Evolutionary conservation across 352 stramenopile genomes (phyloP).

Genomic region (Elongisporangium undulatum): DNA sequence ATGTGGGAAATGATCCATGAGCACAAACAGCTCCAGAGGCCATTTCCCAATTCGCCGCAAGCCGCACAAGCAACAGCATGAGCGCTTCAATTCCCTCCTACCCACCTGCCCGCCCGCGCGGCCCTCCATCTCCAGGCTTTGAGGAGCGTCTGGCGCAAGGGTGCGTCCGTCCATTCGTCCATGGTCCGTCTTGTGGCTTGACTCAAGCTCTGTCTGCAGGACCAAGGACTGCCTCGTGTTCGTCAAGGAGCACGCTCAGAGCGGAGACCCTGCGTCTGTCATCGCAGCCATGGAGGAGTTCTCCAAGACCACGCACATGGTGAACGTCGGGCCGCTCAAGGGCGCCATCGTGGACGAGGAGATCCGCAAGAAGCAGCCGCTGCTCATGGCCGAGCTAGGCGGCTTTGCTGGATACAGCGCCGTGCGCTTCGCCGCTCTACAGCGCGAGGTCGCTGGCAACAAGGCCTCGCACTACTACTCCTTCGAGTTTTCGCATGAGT

Average conservation of each 20-base stretch:
- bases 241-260: slow-evolving; percentile 27
- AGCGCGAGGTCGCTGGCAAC: slow-evolving; percentile 24
- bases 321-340: slow-evolving; percentile 37
- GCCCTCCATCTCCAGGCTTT: no score
- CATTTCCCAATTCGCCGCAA: no score
- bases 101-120: no score
- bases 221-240: slow-evolving; percentile 15
- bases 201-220: no score
- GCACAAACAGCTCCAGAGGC: no score
- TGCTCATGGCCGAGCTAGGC: slow-evolving; percentile 38
- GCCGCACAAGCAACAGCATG: no score
- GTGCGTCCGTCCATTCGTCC: no score
- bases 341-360: slow-evolving; percentile 33
- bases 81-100: no score
- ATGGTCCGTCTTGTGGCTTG: no score
- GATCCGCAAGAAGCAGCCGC: slow-evolving; percentile 26
- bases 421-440: slow-evolving; percentile 36
- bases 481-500: slow-evolving; percentile 43
- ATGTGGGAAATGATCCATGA: no score
- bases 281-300: slow-evolving; percentile 36
- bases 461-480: slow-evolving; percentile 37
- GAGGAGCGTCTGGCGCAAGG: no score
- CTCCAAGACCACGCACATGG: slow-evolving; percentile 27
- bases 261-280: slow-evolving; percentile 25
- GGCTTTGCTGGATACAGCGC: slow-evolving; percentile 48